Evolutionary conservation across 352 stramenopile species (phyloP), one percentile per base, ranked within the genome.

Genomic region (Phytophthora pluvialis): DNA sequence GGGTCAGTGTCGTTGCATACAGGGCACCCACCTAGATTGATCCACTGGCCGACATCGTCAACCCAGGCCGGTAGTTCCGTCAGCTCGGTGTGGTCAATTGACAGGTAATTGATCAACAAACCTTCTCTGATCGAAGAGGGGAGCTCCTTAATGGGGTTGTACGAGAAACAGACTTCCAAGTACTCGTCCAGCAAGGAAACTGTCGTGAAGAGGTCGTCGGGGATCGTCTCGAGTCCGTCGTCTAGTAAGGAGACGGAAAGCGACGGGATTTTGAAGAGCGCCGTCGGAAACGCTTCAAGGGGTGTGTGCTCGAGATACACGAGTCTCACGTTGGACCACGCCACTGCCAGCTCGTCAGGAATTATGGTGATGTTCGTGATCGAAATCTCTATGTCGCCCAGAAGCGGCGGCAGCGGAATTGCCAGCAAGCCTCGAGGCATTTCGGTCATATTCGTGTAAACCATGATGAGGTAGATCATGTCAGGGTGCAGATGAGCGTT

Each of bases 341-440:
- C 46, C 12, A 68, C 35, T 28, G 70, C 43, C 9, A 84, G 57
- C 16, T 81, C 62, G 2, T 51, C 18, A 0, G 77, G 70, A 25
- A 80, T 58, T 3, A 52, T 3, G 0, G 56, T 72, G 16, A 80
- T 45, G n/a, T 86, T 86, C 6, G 72, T 75, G 6, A 67, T 25
- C 1, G 61, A 67, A n/a, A 86, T 75, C 40, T 86, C 77, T 36
- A 83, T 74, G 26, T 88, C 81, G 9, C 48, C 76, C n/a, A 86
- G 61, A 4, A 77, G 70, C 3, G 52, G 58, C 0, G 78, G 81
- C 0, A 86, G 58, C 8, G 66, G 29, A 3, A 21, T 11, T 11
- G 67, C 55, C 3, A 86, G 45, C 2, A 83, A 25, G 8, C 74
- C 74, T 32, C 72, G 58, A 5, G 80, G 80, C 21, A 85, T 56